These are phyloP conservation scores for Penicillium arizonense DNA, from an alignment of 495 filamentous ascomycete genomes.

Conservation along the genomic window DNA sequence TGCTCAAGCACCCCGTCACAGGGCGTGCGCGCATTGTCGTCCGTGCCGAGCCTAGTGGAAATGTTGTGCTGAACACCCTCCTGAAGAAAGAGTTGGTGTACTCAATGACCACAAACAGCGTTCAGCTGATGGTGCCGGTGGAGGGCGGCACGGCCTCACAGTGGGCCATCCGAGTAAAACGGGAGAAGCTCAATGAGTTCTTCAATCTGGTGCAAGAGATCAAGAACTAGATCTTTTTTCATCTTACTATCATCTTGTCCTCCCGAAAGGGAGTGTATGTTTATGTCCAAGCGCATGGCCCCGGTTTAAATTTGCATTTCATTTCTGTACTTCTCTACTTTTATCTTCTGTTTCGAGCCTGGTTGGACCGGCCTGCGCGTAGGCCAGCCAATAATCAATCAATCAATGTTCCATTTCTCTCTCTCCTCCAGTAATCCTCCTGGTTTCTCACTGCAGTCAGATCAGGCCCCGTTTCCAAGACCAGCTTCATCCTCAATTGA, in stretches of 20 bases:
- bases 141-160: slow-evolving; percentile 53
- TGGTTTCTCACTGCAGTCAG: no score
- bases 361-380: no score
- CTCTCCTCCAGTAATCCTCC: no score
- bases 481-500: no score
- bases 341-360: no score
- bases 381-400: no score
- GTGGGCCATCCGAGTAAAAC: slow-evolving; percentile 65
- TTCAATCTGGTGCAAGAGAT: slow-evolving; percentile 19
- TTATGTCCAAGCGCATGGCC: slow-evolving; percentile 8
- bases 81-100: slow-evolving; percentile 60
- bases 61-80: slow-evolving; percentile 64
- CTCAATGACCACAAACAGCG: slow-evolving; percentile 48
- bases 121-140: slow-evolving; percentile 54
- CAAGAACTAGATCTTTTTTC: slow-evolving; percentile 20
- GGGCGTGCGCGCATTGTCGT: slow-evolving; percentile 62
- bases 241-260: neutral
- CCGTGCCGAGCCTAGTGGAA: slow-evolving; percentile 67
- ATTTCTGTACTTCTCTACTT: no score
- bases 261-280: slow-evolving; percentile 3
- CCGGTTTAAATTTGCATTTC: slow-evolving; percentile 1
- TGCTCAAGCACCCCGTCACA: slow-evolving; percentile 66
- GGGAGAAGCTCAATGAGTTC: slow-evolving; percentile 46
- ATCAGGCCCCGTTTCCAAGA: no score
- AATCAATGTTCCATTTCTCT: no score